phyloP scores from a whole-genome alignment of 2,329 filamentous ascomycete genomes.

The Graphiopsis chlorocephala region DNA sequence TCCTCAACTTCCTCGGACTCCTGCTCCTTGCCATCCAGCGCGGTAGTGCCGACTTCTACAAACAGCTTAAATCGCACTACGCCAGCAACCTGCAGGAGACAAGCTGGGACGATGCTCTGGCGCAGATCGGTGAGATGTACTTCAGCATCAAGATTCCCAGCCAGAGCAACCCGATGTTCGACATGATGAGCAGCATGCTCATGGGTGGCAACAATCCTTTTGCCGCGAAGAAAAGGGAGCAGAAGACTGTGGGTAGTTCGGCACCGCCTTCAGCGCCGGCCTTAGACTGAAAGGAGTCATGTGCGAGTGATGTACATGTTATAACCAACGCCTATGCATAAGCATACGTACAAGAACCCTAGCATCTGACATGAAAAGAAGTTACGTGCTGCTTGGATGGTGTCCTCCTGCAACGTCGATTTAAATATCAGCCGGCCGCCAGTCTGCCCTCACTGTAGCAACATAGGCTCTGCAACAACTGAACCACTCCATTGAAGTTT shows the following conservation, averaged over 20 bases:
- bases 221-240: constrained; percentile 42
- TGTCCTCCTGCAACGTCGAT: neutral
- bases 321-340: neutral
- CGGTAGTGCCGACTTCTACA: constrained; percentile 73
- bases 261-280: constrained; percentile 34
- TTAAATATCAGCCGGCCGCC: no score
- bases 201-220: constrained; percentile 66
- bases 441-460: no score
- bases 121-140: constrained; percentile 93
- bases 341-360: neutral
- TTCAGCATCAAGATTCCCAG: constrained; percentile 86
- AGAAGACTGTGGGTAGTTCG: constrained; percentile 48
- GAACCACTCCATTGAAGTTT: no score
- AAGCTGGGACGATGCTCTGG: constrained; percentile 72
- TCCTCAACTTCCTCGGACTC: constrained; percentile 90
- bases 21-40: constrained; percentile 81
- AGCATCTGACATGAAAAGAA: neutral
- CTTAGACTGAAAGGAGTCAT: constrained; percentile 26
- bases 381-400: neutral
- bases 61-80: constrained; percentile 80
- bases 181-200: constrained; percentile 97
- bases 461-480: no score
- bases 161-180: constrained; percentile 88
- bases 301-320: neutral
- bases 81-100: constrained; percentile 72